Base-by-base conservation (phyloP, 345 rosid genomes). In the Euphorbia pulcherrima region DNA sequence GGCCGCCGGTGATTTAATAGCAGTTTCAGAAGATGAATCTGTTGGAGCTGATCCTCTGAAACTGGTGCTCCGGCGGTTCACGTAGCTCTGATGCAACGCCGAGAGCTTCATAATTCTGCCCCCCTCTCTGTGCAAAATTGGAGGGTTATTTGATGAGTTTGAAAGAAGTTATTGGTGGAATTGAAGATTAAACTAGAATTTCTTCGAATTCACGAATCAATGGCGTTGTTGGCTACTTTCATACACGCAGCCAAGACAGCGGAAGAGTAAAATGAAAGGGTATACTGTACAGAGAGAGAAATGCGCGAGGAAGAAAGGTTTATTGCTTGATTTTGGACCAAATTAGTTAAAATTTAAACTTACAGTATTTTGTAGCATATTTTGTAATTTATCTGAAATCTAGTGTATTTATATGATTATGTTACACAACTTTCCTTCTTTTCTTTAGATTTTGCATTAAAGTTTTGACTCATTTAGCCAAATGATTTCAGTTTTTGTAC, bases 41-140 rank as follows among this genome's bases (percentile, higher is more conserved):
- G 78, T 41, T 14, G 84, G 68, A n/a, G 80, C 71, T 11, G 92
- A 80, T 72, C 84, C 80, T 18, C 80, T 62, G 80, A 90, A 85
- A 72, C 87, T 80, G 75, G 74, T 83, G 79, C 56, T 86, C 62
- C 97, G 85, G 64, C 97, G 91, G 78, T 63, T 82, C 69, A 85
- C 39, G 84, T 91, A 88, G 82, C 95, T 91, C 82, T 88, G 98
- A 70, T 83, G 90, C 71, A 87, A 69, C 33, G 83, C 83, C 2
- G 97, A 89, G 75, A 94, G 91, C 92, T 90, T 91, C 97, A 91
- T 89, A 24, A 64, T 30, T 8, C 8, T 60, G 27, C 52, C 13
- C n/a, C n/a, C n/a, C n/a, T n/a, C n/a, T n/a, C n/a, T n/a, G n/a
- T n/a, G n/a, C n/a, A n/a, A n/a, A 30, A 26, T 26, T 55, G 52